Conservation (phyloP, 768 basidiomycete species). For the Pulveroboletus sp. region DNA sequence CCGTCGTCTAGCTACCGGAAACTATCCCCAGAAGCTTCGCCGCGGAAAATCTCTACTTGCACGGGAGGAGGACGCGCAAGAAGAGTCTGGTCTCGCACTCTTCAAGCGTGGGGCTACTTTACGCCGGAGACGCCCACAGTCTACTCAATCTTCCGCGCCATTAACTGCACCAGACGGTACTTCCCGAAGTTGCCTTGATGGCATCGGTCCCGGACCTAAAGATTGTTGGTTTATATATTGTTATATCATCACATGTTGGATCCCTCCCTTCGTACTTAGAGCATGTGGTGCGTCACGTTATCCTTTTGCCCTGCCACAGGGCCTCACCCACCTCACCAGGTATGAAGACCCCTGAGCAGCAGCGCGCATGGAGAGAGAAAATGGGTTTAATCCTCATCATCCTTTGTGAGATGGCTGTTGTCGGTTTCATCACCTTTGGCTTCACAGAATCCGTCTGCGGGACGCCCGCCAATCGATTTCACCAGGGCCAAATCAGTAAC, state of each 20-base stretch:
- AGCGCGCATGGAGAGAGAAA: conserved; percentile 98
- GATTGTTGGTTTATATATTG: conserved; percentile 96
- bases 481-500: conserved; percentile 70
- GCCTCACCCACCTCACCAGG: conserved; percentile 43
- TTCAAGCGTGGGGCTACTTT: conserved; percentile 85
- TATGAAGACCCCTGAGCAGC: conserved; percentile 85
- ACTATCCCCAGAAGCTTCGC: conserved; percentile 63
- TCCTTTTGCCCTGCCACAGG: neutral
- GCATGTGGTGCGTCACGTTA: conserved; percentile 62
- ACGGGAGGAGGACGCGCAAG: conserved; percentile 83
- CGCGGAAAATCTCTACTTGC: conserved; percentile 88
- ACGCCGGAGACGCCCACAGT: conserved; percentile 58
- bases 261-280: conserved; percentile 75
- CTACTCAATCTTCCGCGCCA: conserved; percentile 39
- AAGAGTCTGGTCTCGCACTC: conserved; percentile 89
- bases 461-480: conserved; percentile 76
- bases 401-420: conserved; percentile 78
- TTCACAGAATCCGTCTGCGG: conserved; percentile 95
- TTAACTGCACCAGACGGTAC: conserved; percentile 35
- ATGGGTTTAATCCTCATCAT: conserved; percentile 88
- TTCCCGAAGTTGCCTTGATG: conserved; percentile 56
- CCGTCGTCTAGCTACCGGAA: conserved; percentile 61
- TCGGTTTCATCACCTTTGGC: conserved; percentile 98
- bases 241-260: conserved; percentile 73
- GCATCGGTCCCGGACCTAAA: conserved; percentile 82